Evolutionary conservation across 805 yeast genomes (phyloP), one percentile per base, ranked within the genome.

Genomic region (Hemisphaericaspora nanyangensis): DNA sequence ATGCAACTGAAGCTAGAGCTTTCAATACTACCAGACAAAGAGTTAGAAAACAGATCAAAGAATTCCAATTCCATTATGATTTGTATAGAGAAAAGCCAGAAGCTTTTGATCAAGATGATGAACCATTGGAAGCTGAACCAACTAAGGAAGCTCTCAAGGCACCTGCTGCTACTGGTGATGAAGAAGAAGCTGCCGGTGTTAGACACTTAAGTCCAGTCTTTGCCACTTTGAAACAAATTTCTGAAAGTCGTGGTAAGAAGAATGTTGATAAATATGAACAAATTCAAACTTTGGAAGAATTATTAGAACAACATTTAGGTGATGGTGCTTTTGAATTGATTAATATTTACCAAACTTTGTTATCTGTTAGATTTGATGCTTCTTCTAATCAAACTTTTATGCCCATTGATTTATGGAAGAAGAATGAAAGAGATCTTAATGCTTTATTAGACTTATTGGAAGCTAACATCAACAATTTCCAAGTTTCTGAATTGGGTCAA

Each of bases 211-310:
- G 68, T 43, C 63, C 73, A 15, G 80, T 89, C 40, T 88, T 90
- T 70, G 70, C 80, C 41, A 78, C 85, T 26, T 73, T 93, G 59
- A 77, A 82, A 59, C 63, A 79, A 39, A 80, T 93, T 41, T 69
- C 85, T 44, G 98, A 93, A 63, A 74, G 89, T 35, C 82, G 99
- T 68, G 99, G 99, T 72, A 90, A 90, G 74, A 91, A 87, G 73
- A 89, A 87, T 61, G 84, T 88, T 46, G 96, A 91, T 61, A 79
- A 82, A 47, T 61, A 59, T 46, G 95, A 86, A 61, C 95, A 91
- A 63, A 78, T 89, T 48, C 66, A 68, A 40, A 70, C 74, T 32
- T 72, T 93, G 56, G 95, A 85, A 65, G 72, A 70, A 34, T 69
- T 86, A 46, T 72, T 82, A 40, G 54, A 43, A 18, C 55, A 53